Evolutionary conservation across 73 alveolate species (phyloP).

Genomic region (Paramecium primaurelia): DNA sequence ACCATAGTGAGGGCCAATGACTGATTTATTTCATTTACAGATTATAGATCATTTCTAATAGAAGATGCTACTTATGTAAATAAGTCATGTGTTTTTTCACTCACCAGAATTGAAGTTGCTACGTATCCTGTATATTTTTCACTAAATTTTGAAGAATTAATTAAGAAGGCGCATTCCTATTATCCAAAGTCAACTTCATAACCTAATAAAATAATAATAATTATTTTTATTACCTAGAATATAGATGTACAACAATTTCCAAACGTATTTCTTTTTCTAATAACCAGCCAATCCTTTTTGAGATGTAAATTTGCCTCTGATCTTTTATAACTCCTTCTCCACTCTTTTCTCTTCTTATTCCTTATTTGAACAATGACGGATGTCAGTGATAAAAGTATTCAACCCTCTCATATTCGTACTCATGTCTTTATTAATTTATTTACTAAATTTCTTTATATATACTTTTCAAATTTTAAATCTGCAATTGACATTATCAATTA

Average conservation of each 20-base stretch:
- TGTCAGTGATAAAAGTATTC: conserved; percentile 93
- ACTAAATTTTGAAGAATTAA: conserved; percentile 89
- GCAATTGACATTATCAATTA: not conserved
- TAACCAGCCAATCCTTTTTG: conserved; percentile 90
- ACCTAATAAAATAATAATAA: conserved; percentile 74
- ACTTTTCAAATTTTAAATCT: not conserved
- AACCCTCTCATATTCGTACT: conserved; percentile 86
- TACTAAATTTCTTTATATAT: not conserved
- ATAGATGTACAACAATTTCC: conserved; percentile 94
- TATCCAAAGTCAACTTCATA: conserved; percentile 98
- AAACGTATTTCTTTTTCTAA: conserved; percentile 95
- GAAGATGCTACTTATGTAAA: conserved; percentile 89
- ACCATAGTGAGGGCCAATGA: conserved; percentile 94
- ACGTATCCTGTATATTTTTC: conserved; percentile 99
- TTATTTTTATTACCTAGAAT: not conserved
- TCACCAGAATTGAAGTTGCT: conserved; percentile 93
- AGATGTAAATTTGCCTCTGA: conserved; percentile 88
- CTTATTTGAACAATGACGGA: conserved; percentile 92
- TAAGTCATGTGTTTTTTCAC: conserved; percentile 79
- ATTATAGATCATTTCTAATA: conserved; percentile 88
- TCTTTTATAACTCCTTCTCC: conserved; percentile 96
- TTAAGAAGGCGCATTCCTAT: conserved; percentile 89
- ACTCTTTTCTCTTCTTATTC: conserved; percentile 96
- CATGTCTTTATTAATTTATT: not conserved
- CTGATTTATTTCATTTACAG: conserved; percentile 89